phyloP scores from a whole-genome alignment of 1,284 basidiomycete species.

The Ganoderma sinense region DNA sequence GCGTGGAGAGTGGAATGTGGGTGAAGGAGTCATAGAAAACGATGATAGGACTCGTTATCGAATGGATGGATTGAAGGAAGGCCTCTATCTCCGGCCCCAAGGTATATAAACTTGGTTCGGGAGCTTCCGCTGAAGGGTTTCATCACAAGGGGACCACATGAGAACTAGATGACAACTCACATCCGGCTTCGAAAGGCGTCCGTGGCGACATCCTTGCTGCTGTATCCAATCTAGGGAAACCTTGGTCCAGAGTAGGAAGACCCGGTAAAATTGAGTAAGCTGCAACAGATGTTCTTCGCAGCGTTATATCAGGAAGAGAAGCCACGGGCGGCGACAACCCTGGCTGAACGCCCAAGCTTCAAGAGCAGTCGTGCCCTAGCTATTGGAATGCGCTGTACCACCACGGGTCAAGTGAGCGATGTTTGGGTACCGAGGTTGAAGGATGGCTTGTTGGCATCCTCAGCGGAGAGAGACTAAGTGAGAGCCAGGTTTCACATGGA shows the following conservation, averaged over 20 bases:
- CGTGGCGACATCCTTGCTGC: neutral
- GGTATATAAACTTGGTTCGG: neutral
- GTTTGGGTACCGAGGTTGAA: neutral
- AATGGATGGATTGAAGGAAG: neutral
- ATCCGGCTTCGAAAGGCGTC: neutral
- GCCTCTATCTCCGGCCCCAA: neutral
- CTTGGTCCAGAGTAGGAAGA: neutral
- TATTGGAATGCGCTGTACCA: neutral
- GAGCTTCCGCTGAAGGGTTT: neutral
- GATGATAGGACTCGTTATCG: neutral
- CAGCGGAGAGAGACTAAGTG: neutral
- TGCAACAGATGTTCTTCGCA: neutral
- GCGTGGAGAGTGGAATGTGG: slow-evolving; percentile 10
- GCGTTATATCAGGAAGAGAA: neutral
- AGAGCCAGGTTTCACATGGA: neutral
- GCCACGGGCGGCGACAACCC: neutral
- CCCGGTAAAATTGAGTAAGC: neutral
- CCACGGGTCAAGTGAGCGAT: neutral
- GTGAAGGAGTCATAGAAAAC: neutral
- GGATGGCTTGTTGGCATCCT: neutral
- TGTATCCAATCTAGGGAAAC: neutral
- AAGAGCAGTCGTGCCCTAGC: neutral
- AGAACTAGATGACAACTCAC: neutral
- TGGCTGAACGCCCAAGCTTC: neutral
- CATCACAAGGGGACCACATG: neutral